Base-by-base conservation (phyloP, 2,329 filamentous ascomycete genomes). In the Parafenestella ontariensis region DNA sequence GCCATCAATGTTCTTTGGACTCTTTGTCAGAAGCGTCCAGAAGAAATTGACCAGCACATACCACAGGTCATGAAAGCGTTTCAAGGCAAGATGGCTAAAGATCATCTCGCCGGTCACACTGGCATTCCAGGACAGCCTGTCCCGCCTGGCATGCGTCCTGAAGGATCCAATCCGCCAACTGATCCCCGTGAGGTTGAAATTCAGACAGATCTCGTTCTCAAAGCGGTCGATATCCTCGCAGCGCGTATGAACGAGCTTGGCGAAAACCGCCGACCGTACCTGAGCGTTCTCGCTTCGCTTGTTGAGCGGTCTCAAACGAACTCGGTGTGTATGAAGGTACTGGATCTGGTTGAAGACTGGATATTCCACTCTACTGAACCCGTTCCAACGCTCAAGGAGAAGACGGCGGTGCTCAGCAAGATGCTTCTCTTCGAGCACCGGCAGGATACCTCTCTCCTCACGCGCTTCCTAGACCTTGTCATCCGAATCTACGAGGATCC, bases 401-500 rank as follows among this genome's bases (percentile, higher is more conserved):
- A 99, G 81, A 98, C 94, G 0, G 96, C 96, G 1, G 95, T 99
- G 1, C 80, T 99, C n/a, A 93, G 96, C 68, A 99, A 99, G 79
- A 99, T 99, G 95, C 81, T 98, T 15, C 88, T 93, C 0, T 99
- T 99, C 65, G 95, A 99, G 76, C 87, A 91, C 52, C 86, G 95
- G 34, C 79, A 84, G 24, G 94, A 98, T 71, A 86, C 88, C 28
- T 92, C 89, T 0, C 88, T 99, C 79, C 82, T 99, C 52, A 92
- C 89, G 64, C 94, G 94, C 71, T 99, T 98, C 79, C 82, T 99
- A 54, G 91, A 98, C 62, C 86, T 99, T 23, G 95, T 99, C 23
- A 96, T 99, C 65, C 88, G 93, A 44, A 97, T 99, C 55, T 99
- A 99, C 73, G 96, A 99, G 71, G 95, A 99, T 69, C 91, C 92